Evolutionary conservation across 495 filamentous ascomycete genomes (phyloP), one percentile per base, ranked within the genome.

Genomic region (Penicillium verhagenii): DNA sequence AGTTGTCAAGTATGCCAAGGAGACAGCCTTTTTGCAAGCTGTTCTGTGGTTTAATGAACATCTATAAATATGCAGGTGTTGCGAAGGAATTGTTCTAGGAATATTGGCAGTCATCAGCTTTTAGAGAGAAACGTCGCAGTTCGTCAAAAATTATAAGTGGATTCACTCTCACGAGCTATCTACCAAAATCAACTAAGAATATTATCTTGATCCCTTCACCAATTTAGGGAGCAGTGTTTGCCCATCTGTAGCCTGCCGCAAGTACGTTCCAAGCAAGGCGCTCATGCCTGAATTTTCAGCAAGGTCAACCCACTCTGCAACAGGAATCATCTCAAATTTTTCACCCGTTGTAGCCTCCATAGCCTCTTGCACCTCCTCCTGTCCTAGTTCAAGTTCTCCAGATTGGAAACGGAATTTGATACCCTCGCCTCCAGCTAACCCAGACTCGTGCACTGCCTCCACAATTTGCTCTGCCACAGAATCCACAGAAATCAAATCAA

Each of bases 401-500:
- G 58, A 64, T 29, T 61, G 61, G 33, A 53, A 56, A 11, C 23
- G 18, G 19, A 56, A 56, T 7, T 28, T 33, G 5, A 56, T 48
- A 20, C 14, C 19, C 0, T 33, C 19, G 1, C 14, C 21, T 6
- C 4, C 23, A 11, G 38, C 1, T 10, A 8, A 0, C 38, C 43
- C 44, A 7, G 60, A 61, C 16, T 21, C 10, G 25, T 52, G 47
- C 5, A 59, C 58, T 1, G 53, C 52, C 6, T 59, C 24, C 0
- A 61, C 37, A 14, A 67, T 56, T 18, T 61, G 55, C 2, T 52
- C 46, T 16, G 61, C 61, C 0, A 53, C 64, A 3, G 58, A 61
- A 42, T 64, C 28, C 9, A 67, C 64, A 4, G 64, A 54, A n/a
- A 67, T 58, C n/a, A 67, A 53, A 37, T 67, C 64, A 20, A 67